phyloP scores from a whole-genome alignment of 2,329 filamentous ascomycete species.

The Hypoxylon sp. region DNA sequence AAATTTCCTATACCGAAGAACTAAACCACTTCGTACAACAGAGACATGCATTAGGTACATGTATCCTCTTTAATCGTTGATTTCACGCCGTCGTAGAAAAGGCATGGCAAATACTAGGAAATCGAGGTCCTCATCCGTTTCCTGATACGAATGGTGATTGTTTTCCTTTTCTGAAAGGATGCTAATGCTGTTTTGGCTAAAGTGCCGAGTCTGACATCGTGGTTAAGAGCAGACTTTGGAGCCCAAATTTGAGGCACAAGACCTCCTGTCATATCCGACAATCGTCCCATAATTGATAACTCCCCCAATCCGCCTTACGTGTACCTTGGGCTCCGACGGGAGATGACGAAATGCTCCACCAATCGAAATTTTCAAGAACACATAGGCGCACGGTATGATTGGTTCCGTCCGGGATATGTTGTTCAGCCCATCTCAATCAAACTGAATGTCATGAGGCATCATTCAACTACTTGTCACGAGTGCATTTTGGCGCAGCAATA shows the following conservation, averaged over 20 bases:
- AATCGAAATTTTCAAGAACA: slow-evolving; percentile 28
- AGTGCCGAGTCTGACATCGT: neutral
- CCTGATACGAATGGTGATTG: neutral
- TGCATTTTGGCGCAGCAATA: neutral
- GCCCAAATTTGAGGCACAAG: slow-evolving; percentile 14
- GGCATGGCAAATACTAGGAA: neutral
- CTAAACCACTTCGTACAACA: neutral
- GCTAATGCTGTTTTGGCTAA: neutral
- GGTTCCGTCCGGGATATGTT: slow-evolving; percentile 15
- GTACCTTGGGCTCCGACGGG: slow-evolving; percentile 15
- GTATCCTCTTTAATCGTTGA: neutral
- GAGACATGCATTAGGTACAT: neutral
- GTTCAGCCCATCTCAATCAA: slow-evolving; percentile 40
- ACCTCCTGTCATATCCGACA: slow-evolving; percentile 32
- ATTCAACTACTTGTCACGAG: neutral
- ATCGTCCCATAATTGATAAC: slow-evolving; percentile 16
- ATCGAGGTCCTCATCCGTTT: neutral
- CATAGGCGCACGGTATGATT: slow-evolving; percentile 26
- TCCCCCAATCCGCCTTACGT: neutral
- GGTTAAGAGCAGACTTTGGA: neutral
- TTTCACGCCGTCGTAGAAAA: neutral
- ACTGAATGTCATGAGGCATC: slow-evolving; percentile 12
- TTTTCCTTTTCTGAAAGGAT: neutral
- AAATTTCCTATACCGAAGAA: slow-evolving; percentile 20
- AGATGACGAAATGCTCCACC: slow-evolving; percentile 41